A percentile compares a stretch with the other conserved stretches of the same genome.
Evolutionary conservation across 345 rosid genomes (phyloP).

Genomic region (Salix exigua): DNA sequence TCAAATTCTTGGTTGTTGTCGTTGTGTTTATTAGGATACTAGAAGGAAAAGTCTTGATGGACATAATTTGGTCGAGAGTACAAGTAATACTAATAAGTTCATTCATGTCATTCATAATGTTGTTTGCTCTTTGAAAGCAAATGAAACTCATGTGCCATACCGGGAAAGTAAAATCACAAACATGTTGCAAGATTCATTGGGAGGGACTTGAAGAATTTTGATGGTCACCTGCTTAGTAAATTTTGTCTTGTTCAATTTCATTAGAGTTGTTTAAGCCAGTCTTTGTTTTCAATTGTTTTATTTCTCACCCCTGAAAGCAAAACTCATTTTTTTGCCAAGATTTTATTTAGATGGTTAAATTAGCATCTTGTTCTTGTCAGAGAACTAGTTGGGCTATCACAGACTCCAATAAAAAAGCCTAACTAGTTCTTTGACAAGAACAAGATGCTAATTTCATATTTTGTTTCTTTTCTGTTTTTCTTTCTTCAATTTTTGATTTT

Average conservation of each 20-base stretch:
- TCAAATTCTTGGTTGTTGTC: not conserved
- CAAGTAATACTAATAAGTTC: conserved; percentile 49
- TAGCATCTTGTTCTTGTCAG: conserved; percentile 62
- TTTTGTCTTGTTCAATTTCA: not conserved
- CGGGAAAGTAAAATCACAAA: conserved; percentile 75
- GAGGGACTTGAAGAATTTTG: conserved; percentile 45
- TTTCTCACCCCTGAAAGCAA: conserved; percentile 28
- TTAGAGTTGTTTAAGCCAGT: conserved; percentile 1
- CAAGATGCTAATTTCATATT: too few species aligned
- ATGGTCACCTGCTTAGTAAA: conserved; percentile 70
- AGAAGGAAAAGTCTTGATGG: conserved; percentile 42
- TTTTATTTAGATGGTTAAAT: conserved; percentile 55
- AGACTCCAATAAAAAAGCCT: conserved; percentile 37
- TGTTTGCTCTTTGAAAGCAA: conserved; percentile 54
- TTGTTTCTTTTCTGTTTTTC: not conserved
- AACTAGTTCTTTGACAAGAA: too few species aligned
- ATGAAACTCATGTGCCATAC: conserved; percentile 63
- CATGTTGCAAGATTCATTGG: conserved; percentile 65
- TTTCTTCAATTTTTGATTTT: not conserved
- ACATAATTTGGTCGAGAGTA: conserved; percentile 37
- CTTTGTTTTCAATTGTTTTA: conserved; percentile 5
- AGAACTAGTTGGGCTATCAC: conserved; percentile 22
- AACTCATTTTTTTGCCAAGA: conserved; percentile 65
- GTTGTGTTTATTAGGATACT: conserved; percentile 41
- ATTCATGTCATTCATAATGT: conserved; percentile 70